Evolutionary conservation across 768 basidiomycete genomes (phyloP), one percentile per base, ranked within the genome.

Genomic region (Suillus placidus): DNA sequence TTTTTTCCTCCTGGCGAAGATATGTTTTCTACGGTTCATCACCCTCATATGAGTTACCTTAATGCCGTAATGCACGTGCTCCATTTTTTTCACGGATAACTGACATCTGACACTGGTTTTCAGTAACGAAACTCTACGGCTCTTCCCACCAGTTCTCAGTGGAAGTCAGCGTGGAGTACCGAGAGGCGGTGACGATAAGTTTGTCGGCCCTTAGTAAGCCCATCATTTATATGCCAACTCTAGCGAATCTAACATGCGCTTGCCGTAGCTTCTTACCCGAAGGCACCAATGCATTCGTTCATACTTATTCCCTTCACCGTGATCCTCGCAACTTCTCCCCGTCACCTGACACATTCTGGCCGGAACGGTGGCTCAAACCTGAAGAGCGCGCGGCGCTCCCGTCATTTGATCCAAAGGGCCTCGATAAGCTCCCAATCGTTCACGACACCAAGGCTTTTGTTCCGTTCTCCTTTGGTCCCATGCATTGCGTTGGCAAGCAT

Each of bases 71-170:
- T 79, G 76, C 77, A 60, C 23, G 76, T 56, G 16, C 30, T 58
- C 43, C 57, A 12, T 67, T 57, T 65, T 62, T 45, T 35, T 57
- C n/a, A 9, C 66, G 26, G 47, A 54, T n/a, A 37, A 4, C 66
- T 71, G 54, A 70, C 61, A 58, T 13, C 23, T 64, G 66, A 66
- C 68, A 23, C 70, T 58, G 30, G 16, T 55, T 60, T 57, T 51
- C 65, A 86, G 85, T 66, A 85, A 85, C 47, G 86, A 87, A 66
- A 73, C 79, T 1, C 73, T 87, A 35, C 80, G 85, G 45, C 74
- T 87, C 23, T 80, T 79, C 64, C 84, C 85, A 14, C 80, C 86
- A 13, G 73, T 87, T 38, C 78, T 84, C 42, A 81, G 80, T 60
- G 83, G 83, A 37, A 78, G 79, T 54, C 83, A 83, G 65, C 82